A percentile compares a stretch with the other conserved stretches of the same genome.
phyloP scores from a whole-genome alignment of 306 rosid species.

The Parietaria judaica region DNA sequence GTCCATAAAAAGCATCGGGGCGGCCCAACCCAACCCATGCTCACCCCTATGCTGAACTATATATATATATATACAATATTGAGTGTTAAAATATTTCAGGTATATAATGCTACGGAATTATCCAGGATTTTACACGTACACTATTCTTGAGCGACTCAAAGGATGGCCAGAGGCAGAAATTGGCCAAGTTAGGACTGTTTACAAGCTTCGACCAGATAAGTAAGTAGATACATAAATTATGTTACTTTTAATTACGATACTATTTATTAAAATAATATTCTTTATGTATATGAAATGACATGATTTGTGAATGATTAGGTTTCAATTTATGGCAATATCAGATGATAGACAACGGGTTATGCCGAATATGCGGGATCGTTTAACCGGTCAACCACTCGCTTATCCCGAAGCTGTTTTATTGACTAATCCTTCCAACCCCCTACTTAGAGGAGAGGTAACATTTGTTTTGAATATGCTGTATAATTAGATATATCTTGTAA shows the following conservation, averaged over 20 bases:
- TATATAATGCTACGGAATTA: conserved; percentile 9
- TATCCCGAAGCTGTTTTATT: conserved; percentile 22
- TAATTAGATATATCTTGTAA: too few relatives aligned
- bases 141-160: conserved; percentile 9
- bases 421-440: conserved; percentile 9
- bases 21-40: too few relatives aligned
- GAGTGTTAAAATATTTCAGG: background rate
- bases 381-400: conserved; percentile 12
- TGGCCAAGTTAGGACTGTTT: conserved; percentile 19
- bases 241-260: too few relatives aligned
- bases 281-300: too few relatives aligned
- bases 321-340: conserved; percentile 14
- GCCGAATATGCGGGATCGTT: conserved; percentile 9
- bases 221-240: background rate
- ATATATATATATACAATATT: background rate
- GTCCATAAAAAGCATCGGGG: too few relatives aligned
- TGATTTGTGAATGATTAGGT: conserved; percentile 2
- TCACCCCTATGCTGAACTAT: too few relatives aligned
- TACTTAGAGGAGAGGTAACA: conserved; percentile 17
- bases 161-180: conserved; percentile 16
- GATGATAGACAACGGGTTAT: conserved; percentile 13
- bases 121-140: conserved; percentile 16
- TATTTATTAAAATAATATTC: too few relatives aligned
- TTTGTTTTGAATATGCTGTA: too few relatives aligned
- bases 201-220: conserved; percentile 20